Evolutionary conservation across 192 early-diverging fungal species (phyloP), one percentile per base, ranked within the genome.

Genomic region (Rhizoclosmatium sp.): DNA sequence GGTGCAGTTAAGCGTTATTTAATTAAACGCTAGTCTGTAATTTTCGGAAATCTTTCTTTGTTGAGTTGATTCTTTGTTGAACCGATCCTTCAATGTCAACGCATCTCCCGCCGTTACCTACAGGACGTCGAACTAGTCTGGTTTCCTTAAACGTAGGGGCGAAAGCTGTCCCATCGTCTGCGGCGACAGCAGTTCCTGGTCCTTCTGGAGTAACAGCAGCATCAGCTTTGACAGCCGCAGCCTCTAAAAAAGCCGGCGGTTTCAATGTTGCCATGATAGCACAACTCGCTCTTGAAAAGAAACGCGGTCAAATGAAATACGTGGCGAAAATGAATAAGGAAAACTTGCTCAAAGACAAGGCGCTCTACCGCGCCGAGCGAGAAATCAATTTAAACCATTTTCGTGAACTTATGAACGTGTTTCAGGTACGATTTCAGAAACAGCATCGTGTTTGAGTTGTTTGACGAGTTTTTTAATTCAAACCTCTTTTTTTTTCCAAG

Each of bases 371-470:
- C 21, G 72, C 82, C 1, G 89, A 90, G 59, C 47, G 84, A 46
- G 87, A 88, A 54, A 87, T 88, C 75, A 87, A 87, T 65, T 67
- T 90, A 45, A 74, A 76, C n/a, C 78, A 85, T 69, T 86, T 87
- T 60, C 54, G 82, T 31, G 86, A 89, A 78, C 80, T 89, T 2
- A 84, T 89, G 82, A 46, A 54, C 40, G 71, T 88, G 46, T 89
- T 89, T 74, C 70, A 86, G 68, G 87, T 88, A 78, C 39, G 54
- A 4, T n/a, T n/a, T n/a, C 10, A 58, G 56, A 58, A 58, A n/a
- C n/a, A 10, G n/a, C 10, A 58, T 58, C 10, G 10, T 10, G 10
- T 12, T 58, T n/a, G 56, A n/a, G 56, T 12, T 10, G 56, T 12
- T 58, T 58, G n/a, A 58, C 10, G 56, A 12, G 10, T n/a, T n/a